Evolutionary conservation across 306 rosid genomes (phyloP).

Genomic region (Castanopsis chinensis): DNA sequence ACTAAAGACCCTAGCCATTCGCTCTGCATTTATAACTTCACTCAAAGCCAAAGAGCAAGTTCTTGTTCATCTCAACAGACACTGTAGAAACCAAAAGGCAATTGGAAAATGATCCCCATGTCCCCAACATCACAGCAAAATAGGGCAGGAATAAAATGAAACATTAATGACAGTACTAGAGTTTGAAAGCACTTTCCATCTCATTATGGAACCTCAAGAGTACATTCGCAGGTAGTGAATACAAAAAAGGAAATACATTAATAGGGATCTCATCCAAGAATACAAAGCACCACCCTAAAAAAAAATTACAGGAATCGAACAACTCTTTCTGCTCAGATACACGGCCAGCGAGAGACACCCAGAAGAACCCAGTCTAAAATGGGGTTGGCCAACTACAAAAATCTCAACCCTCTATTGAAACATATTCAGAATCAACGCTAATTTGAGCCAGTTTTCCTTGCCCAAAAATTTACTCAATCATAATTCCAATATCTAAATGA

Average conservation of each 20-base stretch:
- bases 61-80: too few relatives aligned
- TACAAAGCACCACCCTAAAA: slow-evolving; percentile 22
- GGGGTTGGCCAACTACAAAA: slow-evolving; percentile 45
- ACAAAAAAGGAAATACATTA: slow-evolving; percentile 25
- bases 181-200: slow-evolving; percentile 20
- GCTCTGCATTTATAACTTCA: too few relatives aligned
- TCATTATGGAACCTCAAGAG: slow-evolving; percentile 10
- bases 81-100: too few relatives aligned
- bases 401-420: slow-evolving; percentile 18
- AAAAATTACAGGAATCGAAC: slow-evolving; percentile 37
- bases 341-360: slow-evolving; percentile 33
- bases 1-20: too few relatives aligned
- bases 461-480: slow-evolving; percentile 25
- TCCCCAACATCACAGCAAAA: not conserved
- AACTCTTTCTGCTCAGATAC: slow-evolving; percentile 31
- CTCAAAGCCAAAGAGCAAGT: too few relatives aligned
- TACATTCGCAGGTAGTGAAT: slow-evolving; percentile 23
- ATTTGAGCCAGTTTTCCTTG: slow-evolving; percentile 20
- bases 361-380: slow-evolving; percentile 49
- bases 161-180: not conserved
- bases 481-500: slow-evolving; percentile 44
- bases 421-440: slow-evolving; percentile 30
- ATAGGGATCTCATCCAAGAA: slow-evolving; percentile 40
- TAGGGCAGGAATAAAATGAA: not conserved
- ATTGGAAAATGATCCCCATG: not conserved